These are phyloP conservation scores for Penicillium sp. DNA, from an alignment of 2,329 filamentous ascomycete species.

Conservation along the genomic window DNA sequence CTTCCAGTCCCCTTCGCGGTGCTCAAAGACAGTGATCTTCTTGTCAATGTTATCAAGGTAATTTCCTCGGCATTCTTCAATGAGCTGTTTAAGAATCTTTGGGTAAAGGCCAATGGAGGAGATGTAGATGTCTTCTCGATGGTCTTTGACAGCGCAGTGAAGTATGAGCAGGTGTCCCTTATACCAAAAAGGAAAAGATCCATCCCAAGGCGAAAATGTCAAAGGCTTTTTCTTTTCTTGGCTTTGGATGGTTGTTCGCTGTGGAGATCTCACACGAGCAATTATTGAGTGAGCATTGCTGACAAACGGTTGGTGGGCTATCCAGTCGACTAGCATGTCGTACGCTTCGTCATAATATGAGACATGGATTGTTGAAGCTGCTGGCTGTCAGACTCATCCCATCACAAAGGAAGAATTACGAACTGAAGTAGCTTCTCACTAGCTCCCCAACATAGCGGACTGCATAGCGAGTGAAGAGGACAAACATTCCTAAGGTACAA, in stretches of 20 bases:
- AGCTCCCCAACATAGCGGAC: conserved; percentile 16
- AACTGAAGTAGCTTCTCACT: conserved; percentile 23
- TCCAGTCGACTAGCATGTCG: conserved; percentile 19
- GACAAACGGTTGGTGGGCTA: conserved; percentile 16
- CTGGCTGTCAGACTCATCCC: conserved; percentile 11
- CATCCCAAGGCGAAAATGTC: conserved; percentile 21
- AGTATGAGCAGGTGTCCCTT: conserved; percentile 28
- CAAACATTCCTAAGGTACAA: conserved; percentile 14
- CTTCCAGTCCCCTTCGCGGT: conserved; percentile 25
- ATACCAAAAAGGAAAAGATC: conserved; percentile 22
- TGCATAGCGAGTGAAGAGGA: conserved; percentile 19
- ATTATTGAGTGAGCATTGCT: conserved; percentile 17
- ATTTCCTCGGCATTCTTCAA: conserved; percentile 29
- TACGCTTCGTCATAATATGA: conserved; percentile 21
- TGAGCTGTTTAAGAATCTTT: conserved; percentile 29
- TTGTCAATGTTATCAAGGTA: conserved; percentile 26
- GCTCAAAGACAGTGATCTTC: conserved; percentile 31
- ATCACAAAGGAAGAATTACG: conserved; percentile 9
- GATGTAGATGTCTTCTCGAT: conserved; percentile 19
- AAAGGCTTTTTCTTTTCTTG: conserved; percentile 17
- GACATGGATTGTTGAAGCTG: conserved; percentile 19
- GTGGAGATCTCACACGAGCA: conserved; percentile 11
- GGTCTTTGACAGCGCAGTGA: conserved; percentile 18
- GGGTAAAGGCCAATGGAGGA: conserved; percentile 20
- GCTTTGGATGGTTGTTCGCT: conserved; percentile 14